Conservation (phyloP, 129 eudicot genomes). For the Erigeron canadensis region DNA sequence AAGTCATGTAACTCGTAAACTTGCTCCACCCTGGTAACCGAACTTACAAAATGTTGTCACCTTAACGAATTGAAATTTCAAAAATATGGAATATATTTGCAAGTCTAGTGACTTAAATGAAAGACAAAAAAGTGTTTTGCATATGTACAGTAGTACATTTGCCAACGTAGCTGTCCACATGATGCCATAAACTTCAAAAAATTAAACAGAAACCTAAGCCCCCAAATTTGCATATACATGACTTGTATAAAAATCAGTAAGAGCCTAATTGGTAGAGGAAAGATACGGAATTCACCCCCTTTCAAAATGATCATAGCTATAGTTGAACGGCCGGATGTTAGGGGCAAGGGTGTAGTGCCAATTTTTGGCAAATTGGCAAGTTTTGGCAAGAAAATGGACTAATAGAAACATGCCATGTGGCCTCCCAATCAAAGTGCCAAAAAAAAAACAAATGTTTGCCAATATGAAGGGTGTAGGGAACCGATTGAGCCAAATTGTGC, state of each 20-base stretch:
- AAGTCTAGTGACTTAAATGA: not conserved
- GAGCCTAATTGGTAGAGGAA: not conserved
- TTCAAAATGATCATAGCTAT: too few species aligned
- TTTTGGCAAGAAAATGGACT: too few species aligned
- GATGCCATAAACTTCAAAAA: slow-evolving; percentile 1
- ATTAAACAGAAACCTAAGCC: slow-evolving; percentile 13
- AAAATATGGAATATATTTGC: not conserved
- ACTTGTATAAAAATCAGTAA: not conserved
- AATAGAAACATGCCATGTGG: too few species aligned
- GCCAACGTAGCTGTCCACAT: not conserved
- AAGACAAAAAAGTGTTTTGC: not conserved
- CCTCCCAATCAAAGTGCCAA: too few species aligned
- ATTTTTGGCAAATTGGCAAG: too few species aligned
- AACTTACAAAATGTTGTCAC: too few species aligned
- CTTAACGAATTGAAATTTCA: not conserved
- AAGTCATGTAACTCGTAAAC: not conserved
- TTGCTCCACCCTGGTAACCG: not conserved
- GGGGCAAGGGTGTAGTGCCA: too few species aligned
- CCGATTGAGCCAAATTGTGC: too few species aligned
- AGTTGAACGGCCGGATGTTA: too few species aligned
- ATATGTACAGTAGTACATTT: not conserved
- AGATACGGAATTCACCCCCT: too few species aligned
- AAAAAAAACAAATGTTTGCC: too few species aligned
- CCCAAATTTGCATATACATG: slow-evolving; percentile 1
- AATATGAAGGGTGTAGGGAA: too few species aligned